These are phyloP conservation scores for Syzygium syzygioides DNA, from an alignment of 441 rosid genomes.

Conservation along the genomic window DNA sequence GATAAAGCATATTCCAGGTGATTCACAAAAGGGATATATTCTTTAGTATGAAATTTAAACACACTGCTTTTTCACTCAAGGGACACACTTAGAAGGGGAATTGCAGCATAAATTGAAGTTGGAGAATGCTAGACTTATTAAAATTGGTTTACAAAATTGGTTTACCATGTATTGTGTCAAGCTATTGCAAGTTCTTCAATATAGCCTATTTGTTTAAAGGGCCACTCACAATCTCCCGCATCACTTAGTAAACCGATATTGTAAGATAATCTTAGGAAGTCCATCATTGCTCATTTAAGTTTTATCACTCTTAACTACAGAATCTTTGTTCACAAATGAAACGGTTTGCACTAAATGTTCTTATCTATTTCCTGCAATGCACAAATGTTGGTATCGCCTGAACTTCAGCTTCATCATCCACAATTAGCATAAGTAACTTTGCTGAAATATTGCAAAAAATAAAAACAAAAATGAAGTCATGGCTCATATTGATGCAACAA, in stretches of 20 bases:
- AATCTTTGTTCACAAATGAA: neutral
- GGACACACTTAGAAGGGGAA: neutral
- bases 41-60: neutral
- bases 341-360: neutral
- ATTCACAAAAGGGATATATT: neutral
- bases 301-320: neutral
- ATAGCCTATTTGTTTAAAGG: neutral
- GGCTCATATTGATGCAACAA: neutral
- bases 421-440: neutral
- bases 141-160: neutral
- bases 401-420: neutral
- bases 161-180: neutral
- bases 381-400: neutral
- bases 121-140: neutral
- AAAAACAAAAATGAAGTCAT: neutral
- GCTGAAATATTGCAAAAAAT: neutral
- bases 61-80: neutral
- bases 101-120: neutral
- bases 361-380: neutral
- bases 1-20: neutral
- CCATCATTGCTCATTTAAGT: neutral
- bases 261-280: neutral
- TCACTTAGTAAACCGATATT: neutral
- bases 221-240: neutral
- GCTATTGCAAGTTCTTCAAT: neutral